phyloP scores from a whole-genome alignment of 2,329 filamentous ascomycete genomes.

The Penicillium sp. region DNA sequence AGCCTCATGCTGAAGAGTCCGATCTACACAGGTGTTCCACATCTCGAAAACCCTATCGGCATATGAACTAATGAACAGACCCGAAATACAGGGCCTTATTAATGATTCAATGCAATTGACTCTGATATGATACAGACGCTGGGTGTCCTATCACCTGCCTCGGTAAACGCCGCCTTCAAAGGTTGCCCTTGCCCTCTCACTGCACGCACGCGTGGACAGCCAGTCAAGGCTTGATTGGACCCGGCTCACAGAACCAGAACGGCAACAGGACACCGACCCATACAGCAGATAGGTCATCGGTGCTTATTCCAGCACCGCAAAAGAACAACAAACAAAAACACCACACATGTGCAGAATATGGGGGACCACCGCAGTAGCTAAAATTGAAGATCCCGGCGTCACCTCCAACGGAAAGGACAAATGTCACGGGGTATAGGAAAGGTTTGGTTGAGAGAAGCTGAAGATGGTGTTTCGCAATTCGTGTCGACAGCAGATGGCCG shows the following conservation, averaged over 20 bases:
- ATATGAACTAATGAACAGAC: neutral
- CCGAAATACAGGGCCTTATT: neutral
- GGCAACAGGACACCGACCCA: conserved; percentile 19
- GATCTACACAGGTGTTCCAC: neutral
- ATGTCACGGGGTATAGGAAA: conserved; percentile 27
- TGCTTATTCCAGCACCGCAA: conserved; percentile 19
- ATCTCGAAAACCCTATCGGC: neutral
- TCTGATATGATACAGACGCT: neutral
- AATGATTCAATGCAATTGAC: neutral
- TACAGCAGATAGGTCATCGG: conserved; percentile 32
- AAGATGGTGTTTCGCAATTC: conserved; percentile 4
- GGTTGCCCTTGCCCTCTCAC: neutral
- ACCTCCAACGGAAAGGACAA: conserved; percentile 15
- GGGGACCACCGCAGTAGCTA: conserved; percentile 15
- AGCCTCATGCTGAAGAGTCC: neutral
- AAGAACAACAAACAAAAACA: conserved; percentile 22
- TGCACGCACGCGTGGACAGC: conserved; percentile 7
- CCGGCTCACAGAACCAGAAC: neutral
- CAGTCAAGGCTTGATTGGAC: conserved; percentile 7
- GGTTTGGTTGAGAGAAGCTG: conserved; percentile 8
- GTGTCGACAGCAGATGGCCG: neutral
- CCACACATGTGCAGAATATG: conserved; percentile 23
- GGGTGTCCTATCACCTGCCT: neutral
- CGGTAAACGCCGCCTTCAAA: neutral
- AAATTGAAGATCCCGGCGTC: conserved; percentile 11